Evolutionary conservation across 148 eudicot genomes (phyloP).

Genomic region (Rhododendron molle): DNA sequence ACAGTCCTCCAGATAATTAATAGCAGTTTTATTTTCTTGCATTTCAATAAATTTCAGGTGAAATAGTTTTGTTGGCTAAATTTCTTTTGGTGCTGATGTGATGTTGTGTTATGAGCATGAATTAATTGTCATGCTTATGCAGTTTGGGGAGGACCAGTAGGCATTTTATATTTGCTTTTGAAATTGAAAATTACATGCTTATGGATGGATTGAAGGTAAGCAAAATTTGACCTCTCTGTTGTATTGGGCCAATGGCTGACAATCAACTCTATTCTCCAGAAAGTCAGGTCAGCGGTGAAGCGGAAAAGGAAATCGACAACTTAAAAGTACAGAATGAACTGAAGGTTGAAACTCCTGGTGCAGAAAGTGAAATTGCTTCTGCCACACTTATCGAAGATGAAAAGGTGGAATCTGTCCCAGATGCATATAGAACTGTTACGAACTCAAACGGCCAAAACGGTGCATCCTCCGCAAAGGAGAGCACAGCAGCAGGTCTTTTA

Average conservation of each 20-base stretch:
- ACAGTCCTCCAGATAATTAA: neutral
- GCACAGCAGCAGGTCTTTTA: neutral
- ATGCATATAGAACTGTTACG: neutral
- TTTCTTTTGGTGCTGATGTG: neutral
- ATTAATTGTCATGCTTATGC: neutral
- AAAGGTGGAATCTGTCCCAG: neutral
- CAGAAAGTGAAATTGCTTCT: neutral
- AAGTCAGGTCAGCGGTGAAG: neutral
- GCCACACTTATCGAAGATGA: neutral
- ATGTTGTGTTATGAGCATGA: neutral
- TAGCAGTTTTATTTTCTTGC: neutral
- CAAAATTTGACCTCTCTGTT: neutral
- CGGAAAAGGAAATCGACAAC: neutral
- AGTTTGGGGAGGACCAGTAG: neutral
- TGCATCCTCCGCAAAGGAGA: neutral
- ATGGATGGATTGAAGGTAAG: slow-evolving; percentile 4
- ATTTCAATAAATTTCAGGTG: neutral
- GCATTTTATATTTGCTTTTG: neutral
- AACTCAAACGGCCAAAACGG: neutral
- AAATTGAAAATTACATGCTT: neutral
- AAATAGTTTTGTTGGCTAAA: neutral
- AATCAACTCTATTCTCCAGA: slow-evolving; percentile 16
- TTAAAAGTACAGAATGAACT: neutral
- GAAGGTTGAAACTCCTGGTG: neutral
- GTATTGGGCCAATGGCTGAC: neutral